A percentile compares a stretch with the other conserved stretches of the same genome.
phyloP scores from a whole-genome alignment of 805 yeast genomes.

The Komagataella kurtzmanii region DNA sequence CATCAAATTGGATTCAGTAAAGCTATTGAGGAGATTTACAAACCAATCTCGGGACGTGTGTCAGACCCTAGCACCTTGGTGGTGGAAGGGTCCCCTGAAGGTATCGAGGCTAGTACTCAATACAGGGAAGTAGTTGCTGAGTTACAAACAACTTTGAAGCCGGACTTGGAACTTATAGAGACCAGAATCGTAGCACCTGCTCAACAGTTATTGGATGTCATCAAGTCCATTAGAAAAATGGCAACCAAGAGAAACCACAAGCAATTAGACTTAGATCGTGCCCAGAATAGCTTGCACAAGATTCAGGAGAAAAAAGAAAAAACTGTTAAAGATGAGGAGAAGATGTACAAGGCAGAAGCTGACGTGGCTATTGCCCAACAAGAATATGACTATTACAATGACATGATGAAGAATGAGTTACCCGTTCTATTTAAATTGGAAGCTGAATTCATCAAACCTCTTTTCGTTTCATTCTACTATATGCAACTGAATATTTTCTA shows the following conservation, averaged over 20 bases:
- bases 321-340: conserved; percentile 84
- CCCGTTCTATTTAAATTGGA: conserved; percentile 83
- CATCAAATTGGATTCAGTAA: conserved; percentile 93
- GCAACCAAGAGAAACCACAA: conserved; percentile 92
- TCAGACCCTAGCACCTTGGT: conserved; percentile 78
- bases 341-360: conserved; percentile 76
- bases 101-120: conserved; percentile 87
- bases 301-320: conserved; percentile 73
- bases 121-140: conserved; percentile 82
- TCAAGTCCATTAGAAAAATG: conserved; percentile 80
- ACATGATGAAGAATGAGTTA: conserved; percentile 81
- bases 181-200: conserved; percentile 85
- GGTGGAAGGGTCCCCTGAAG: conserved; percentile 94
- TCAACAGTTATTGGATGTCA: conserved; percentile 74
- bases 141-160: conserved; percentile 72
- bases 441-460: conserved; percentile 83
- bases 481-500: conserved; percentile 97
- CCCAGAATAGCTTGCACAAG: conserved; percentile 53
- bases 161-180: conserved; percentile 88
- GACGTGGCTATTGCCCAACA: conserved; percentile 85
- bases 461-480: conserved; percentile 87
- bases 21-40: conserved; percentile 90
- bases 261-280: conserved; percentile 87
- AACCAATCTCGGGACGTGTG: conserved; percentile 87
- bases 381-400: conserved; percentile 92